Percentiles rank a stretch among this genome's conserved stretches.
Evolutionary conservation across 495 filamentous ascomycete species (phyloP).

Genomic region (Aspergillus hancockii): DNA sequence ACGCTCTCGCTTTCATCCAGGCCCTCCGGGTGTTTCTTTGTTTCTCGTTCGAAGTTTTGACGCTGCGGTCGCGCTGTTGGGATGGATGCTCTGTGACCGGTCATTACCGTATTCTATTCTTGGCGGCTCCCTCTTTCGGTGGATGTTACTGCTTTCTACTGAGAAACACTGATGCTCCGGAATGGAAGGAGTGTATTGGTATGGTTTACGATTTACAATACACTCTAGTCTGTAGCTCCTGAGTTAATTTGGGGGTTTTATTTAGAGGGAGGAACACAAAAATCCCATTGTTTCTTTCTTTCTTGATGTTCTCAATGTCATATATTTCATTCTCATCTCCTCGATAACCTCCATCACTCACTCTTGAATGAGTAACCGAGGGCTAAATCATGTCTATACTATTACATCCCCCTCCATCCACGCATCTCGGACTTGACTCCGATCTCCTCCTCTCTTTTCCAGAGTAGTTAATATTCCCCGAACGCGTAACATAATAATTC

Average conservation of each 20-base stretch:
- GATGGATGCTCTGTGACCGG: slow-evolving; percentile 3
- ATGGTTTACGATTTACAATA: neutral
- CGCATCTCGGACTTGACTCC: slow-evolving; percentile 1
- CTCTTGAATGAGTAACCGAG: too few species aligned
- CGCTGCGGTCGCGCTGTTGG: neutral
- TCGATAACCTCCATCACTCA: too few species aligned
- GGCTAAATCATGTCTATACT: neutral
- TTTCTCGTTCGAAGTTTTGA: neutral
- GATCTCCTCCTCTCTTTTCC: neutral
- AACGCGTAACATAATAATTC: neutral
- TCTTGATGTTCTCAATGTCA: neutral
- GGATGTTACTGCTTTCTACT: neutral
- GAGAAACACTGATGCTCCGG: neutral
- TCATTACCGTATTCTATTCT: neutral
- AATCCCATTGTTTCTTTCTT: too few species aligned
- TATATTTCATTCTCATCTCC: neutral
- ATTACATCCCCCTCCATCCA: neutral
- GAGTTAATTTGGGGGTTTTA: neutral
- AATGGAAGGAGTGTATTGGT: neutral
- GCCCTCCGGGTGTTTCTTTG: neutral
- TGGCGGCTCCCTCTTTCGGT: neutral
- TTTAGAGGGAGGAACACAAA: too few species aligned
- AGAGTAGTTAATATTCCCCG: neutral
- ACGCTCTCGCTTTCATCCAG: neutral
- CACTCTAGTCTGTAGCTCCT: neutral